Conservation (phyloP, 2,329 filamentous ascomycete genomes). For the Aspergillus calidoustus region DNA sequence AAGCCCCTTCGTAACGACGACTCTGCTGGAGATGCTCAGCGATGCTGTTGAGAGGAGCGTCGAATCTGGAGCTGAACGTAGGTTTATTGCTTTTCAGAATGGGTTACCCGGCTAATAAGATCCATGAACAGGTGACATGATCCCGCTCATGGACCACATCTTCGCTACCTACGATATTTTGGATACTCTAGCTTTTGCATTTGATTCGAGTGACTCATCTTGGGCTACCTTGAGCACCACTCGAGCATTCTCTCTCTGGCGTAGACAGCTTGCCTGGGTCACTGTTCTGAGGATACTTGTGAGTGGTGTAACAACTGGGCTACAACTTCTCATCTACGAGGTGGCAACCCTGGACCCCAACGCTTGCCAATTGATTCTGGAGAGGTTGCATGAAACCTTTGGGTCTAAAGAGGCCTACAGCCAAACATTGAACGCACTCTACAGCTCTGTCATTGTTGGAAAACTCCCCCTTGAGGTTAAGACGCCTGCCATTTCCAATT, state of each 20-base stretch:
- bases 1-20: constrained; percentile 42
- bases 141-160: constrained; percentile 26
- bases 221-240: constrained; percentile 35
- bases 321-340: constrained; percentile 29
- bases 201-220: constrained; percentile 31
- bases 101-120: constrained; percentile 13
- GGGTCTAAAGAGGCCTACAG: constrained; percentile 28
- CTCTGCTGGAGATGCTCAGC: constrained; percentile 43
- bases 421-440: constrained; percentile 33
- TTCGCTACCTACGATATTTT: constrained; percentile 34
- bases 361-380: constrained; percentile 40
- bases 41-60: constrained; percentile 41
- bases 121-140: constrained; percentile 23
- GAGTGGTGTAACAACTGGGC: constrained; percentile 20
- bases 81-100: background rate
- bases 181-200: constrained; percentile 31
- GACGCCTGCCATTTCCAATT: constrained; percentile 34
- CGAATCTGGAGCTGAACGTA: constrained; percentile 37
- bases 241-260: constrained; percentile 41
- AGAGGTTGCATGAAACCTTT: constrained; percentile 35
- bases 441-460: constrained; percentile 35
- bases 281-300: constrained; percentile 31
- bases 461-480: constrained; percentile 34
- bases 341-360: constrained; percentile 39
- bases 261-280: constrained; percentile 41